Percentiles rank a stretch among this genome's conserved stretches.
phyloP scores from a whole-genome alignment of 2,329 filamentous ascomycete genomes.

The Aspergillus fischeri region DNA sequence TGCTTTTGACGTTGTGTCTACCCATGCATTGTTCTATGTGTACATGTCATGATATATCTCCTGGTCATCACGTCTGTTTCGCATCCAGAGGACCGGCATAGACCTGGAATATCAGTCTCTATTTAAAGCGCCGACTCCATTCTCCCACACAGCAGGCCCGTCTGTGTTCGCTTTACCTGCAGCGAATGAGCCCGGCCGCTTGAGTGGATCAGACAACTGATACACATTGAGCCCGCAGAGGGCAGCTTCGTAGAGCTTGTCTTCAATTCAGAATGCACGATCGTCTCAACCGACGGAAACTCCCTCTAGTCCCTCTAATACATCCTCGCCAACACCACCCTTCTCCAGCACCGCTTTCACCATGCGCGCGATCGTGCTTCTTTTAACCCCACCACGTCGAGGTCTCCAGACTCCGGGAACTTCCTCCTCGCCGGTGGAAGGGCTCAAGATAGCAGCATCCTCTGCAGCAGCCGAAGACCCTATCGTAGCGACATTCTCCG shows the following conservation, averaged over 20 bases:
- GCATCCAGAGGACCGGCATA: background rate
- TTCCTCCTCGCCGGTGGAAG: conserved; percentile 56
- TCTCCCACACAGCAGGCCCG: background rate
- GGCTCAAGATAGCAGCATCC: conserved; percentile 40
- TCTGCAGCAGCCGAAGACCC: conserved; percentile 36
- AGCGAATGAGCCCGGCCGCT: background rate
- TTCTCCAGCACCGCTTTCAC: conserved; percentile 71
- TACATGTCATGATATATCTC: conserved; percentile 9
- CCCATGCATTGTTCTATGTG: conserved; percentile 17
- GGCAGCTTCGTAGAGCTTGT: background rate
- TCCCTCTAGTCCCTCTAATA: conserved; percentile 73
- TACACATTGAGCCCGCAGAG: background rate
- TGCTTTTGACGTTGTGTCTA: conserved; percentile 16
- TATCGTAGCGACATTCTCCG: conserved; percentile 54
- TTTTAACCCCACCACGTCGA: conserved; percentile 76
- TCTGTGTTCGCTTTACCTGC: background rate
- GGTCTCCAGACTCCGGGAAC: conserved; percentile 75
- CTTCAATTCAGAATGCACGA: background rate
- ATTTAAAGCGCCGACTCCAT: background rate
- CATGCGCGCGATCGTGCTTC: conserved; percentile 67
- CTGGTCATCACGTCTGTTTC: background rate
- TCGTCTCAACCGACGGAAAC: conserved; percentile 54
- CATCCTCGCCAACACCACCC: conserved; percentile 79
- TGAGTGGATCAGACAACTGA: background rate
- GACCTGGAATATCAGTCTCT: background rate